Base-by-base conservation (phyloP, 2,329 filamentous ascomycete species). In the Fusarium succisae region DNA sequence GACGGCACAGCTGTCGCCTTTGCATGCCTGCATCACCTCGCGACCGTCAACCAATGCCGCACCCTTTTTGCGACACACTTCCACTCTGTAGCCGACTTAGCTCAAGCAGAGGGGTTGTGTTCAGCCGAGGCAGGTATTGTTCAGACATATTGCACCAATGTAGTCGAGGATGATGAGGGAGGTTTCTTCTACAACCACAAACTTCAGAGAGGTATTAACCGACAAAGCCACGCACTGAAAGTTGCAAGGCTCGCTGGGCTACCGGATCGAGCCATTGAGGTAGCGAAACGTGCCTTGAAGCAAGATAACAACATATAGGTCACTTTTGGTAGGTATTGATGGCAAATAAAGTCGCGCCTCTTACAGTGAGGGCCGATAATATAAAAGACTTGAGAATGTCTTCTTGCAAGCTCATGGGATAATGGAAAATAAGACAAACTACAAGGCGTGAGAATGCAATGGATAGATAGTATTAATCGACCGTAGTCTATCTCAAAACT, bases 31-130 rank as follows among this genome's bases (percentile, higher is more conserved):
- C 90, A 96, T 79, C 94, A 98, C 81, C 86, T 99, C 22, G 92
- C 94, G 76, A 87, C 91, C 55, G 85, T 93, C 28, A 98, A 96
- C 80, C 87, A 87, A 79, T 94, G 93, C 80, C 90, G 96, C 20
- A 91, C 93, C 2, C 86, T 99, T 47, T 99, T 99, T 81, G 96
- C 96, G 2, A 98, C 96, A 22, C 96, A 99, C 82, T 99, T 98
- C 79, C 96, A 99, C 82, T 86, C 84, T 8, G 85, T 99, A 11
- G 92, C 93, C 5, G 95, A 98, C 79, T 89, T 97, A 85, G 94
- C 93, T 0, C 81, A 81, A 13, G 85, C 86, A 12, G 88, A 85
- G 10, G 84, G 85, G 0, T 79, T 91, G 70, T 79, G 81, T 13
- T 74, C 76, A 5, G 72, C 76, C 10, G 78, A 79, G 6, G 77